phyloP scores from a whole-genome alignment of 257 asterid species.

The Handroanthus guayacan region DNA sequence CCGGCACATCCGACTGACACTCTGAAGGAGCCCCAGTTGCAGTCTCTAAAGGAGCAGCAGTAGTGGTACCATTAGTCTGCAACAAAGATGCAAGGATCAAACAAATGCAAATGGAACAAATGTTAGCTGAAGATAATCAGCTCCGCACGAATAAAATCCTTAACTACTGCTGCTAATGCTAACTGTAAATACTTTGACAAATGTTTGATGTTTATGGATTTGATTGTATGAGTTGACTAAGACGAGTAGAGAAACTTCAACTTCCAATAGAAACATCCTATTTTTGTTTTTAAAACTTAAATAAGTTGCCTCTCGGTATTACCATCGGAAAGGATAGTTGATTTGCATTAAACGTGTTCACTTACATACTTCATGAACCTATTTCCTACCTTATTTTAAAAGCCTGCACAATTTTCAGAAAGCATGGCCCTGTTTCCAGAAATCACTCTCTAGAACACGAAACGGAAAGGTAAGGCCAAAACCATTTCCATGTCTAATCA shows the following conservation, averaged over 20 bases:
- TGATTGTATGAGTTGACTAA: not conserved
- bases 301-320: not conserved
- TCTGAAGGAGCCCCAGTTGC: constrained; percentile 41
- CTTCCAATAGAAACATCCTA: not conserved
- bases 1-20: constrained; percentile 64
- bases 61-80: constrained; percentile 54
- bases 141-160: constrained; percentile 18
- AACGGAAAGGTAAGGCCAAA: not conserved
- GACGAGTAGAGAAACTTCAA: constrained; percentile 1
- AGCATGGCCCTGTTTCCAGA: not conserved
- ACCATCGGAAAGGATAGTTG: not conserved
- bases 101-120: constrained; percentile 34
- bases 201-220: not conserved
- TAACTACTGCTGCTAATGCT: not conserved
- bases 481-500: not conserved
- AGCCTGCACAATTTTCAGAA: not conserved
- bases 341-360: not conserved
- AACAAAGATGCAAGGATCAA: constrained; percentile 34
- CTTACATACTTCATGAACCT: not conserved
- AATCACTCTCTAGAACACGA: not conserved
- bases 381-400: not conserved
- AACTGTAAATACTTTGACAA: not conserved
- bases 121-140: constrained; percentile 36
- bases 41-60: constrained; percentile 55
- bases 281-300: not conserved